phyloP scores from a whole-genome alignment of 2,329 filamentous ascomycete genomes.

The Colletotrichum higginsianum region DNA sequence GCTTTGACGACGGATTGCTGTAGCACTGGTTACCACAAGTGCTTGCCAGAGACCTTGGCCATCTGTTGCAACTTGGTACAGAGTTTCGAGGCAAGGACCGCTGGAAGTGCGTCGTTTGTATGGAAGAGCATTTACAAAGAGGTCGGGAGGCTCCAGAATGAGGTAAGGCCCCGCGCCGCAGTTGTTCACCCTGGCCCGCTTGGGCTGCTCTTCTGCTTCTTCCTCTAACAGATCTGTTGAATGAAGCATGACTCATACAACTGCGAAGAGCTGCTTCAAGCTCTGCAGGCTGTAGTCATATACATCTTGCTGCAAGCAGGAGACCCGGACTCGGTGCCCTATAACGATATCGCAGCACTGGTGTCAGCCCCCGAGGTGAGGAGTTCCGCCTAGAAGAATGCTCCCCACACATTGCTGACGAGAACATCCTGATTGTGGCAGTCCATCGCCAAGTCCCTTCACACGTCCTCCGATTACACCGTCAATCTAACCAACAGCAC shows the following conservation, averaged over 20 bases:
- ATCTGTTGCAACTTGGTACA: slow-evolving; percentile 47
- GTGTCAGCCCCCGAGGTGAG: slow-evolving; percentile 17
- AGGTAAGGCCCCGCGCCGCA: not conserved
- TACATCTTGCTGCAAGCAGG: slow-evolving; percentile 29
- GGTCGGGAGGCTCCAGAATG: slow-evolving; percentile 7
- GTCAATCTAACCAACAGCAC: slow-evolving; percentile 4
- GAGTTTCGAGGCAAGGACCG: slow-evolving; percentile 44
- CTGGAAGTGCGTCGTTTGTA: slow-evolving; percentile 44
- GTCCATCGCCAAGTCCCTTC: slow-evolving; percentile 14
- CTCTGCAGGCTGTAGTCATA: slow-evolving; percentile 19
- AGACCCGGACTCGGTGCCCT: slow-evolving; percentile 16
- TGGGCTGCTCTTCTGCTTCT: not conserved
- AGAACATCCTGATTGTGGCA: not conserved
- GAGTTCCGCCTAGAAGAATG: not conserved
- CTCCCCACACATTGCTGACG: not conserved
- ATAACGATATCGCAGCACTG: slow-evolving; percentile 8
- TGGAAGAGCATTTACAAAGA: slow-evolving; percentile 48
- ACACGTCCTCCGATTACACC: not conserved
- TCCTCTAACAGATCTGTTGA: not conserved
- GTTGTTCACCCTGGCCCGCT: no score
- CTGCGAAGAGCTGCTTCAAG: slow-evolving; percentile 10
- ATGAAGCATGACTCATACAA: slow-evolving; percentile 15
- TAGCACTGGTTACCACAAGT: slow-evolving; percentile 46
- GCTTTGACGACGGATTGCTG: slow-evolving; percentile 32
- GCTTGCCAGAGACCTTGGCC: slow-evolving; percentile 47